Evolutionary conservation across 129 eudicot species (phyloP).

Genomic region (Lactuca saligna): DNA sequence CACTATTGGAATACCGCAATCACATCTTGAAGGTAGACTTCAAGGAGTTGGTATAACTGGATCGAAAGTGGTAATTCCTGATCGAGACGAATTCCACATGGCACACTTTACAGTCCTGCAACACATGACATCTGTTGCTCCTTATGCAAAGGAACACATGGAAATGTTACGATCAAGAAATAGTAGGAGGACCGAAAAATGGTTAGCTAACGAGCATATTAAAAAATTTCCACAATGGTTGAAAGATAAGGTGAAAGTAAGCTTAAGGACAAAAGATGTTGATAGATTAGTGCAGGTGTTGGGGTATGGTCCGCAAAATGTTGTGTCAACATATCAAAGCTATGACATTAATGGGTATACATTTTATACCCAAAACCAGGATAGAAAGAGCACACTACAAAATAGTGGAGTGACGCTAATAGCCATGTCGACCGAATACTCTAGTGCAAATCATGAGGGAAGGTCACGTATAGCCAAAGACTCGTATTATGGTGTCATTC

Average conservation of each 20-base stretch:
- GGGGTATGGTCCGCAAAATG: neutral
- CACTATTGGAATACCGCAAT: neutral
- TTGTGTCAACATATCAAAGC: slow-evolving; percentile 1
- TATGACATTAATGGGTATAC: slow-evolving; percentile 7
- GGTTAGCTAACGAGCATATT: neutral
- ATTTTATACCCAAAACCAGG: neutral
- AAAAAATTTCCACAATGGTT: neutral
- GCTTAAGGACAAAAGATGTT: neutral
- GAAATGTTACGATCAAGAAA: neutral
- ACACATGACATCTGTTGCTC: neutral
- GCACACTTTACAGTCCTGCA: no score
- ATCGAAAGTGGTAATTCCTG: no score
- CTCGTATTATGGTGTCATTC: slow-evolving; percentile 8
- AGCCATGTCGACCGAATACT: neutral
- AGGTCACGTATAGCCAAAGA: neutral
- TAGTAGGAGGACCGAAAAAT: neutral
- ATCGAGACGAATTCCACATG: no score
- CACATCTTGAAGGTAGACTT: neutral
- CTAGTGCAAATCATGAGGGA: neutral
- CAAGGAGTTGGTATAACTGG: no score
- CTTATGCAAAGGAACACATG: neutral
- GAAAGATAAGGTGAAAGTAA: neutral
- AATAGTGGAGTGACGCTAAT: slow-evolving; percentile 11
- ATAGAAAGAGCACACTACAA: neutral
- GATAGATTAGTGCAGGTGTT: neutral